These are phyloP conservation scores for Anacardium occidentale DNA, from an alignment of 345 rosid species.

Conservation along the genomic window DNA sequence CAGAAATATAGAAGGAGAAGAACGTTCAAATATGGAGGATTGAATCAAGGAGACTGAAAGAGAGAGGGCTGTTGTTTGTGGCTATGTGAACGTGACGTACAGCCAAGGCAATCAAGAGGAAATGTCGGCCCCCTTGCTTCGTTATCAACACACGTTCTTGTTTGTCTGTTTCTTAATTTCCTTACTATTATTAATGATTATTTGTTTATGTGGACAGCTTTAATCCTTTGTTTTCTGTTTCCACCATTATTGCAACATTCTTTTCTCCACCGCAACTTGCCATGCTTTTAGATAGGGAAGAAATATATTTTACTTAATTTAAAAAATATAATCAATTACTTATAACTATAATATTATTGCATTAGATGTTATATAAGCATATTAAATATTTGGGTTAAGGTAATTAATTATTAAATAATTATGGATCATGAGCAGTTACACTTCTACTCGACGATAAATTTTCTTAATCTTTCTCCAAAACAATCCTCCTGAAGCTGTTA, in stretches of 20 bases:
- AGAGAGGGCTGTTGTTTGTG: not conserved
- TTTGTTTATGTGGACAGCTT: not conserved
- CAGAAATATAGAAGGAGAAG: not conserved
- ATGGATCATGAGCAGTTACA: not conserved
- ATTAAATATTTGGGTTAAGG: too few species aligned
- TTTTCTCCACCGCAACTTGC: slow-evolving; percentile 2
- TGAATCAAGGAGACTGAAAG: slow-evolving; percentile 6
- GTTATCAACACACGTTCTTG: not conserved
- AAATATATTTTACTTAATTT: too few species aligned
- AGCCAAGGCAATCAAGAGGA: not conserved
- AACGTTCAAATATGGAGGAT: slow-evolving; percentile 17
- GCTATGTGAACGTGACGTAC: not conserved
- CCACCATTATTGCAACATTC: too few species aligned
- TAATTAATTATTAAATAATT: too few species aligned
- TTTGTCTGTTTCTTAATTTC: not conserved
- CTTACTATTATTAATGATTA: not conserved
- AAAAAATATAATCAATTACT: too few species aligned
- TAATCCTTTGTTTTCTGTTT: not conserved
- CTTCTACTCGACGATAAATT: not conserved
- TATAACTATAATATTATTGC: not conserved
- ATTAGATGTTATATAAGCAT: too few species aligned
- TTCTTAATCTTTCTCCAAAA: not conserved
- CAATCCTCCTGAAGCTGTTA: not conserved
- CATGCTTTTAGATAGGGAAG: too few species aligned
- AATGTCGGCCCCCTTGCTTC: not conserved